Evolutionary conservation across 2,329 filamentous ascomycete species (phyloP), one percentile per base, ranked within the genome.

Genomic region (Fusarium liriodendri): DNA sequence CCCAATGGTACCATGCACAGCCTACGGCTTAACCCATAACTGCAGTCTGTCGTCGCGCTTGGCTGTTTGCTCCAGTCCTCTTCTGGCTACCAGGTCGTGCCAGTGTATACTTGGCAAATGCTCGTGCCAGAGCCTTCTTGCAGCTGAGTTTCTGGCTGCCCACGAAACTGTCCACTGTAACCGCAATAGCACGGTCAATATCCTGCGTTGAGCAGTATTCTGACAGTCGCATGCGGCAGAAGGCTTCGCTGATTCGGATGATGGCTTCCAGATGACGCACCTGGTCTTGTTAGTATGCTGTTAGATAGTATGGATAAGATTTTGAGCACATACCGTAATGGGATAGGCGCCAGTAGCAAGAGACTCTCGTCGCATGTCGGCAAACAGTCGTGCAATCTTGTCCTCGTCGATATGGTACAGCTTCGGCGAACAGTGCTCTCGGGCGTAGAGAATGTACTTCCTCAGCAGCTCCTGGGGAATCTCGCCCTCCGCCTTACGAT

Each of bases 331-430:
- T 89, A 98, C 97, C 29, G 97, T 99, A 73, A 99, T 99, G 6
- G 97, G 97, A 82, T 98, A 99, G 25, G 96, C 97, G 25, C 97
- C 97, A 27, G 97, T 99, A 1, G 95, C 95, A 71, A 98, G 86
- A 27, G 93, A 95, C 84, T 99, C 97, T 76, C 95, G 89, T 77
- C 97, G 89, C 96, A 99, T 98, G 80, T 99, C 97, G 32, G 95
- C 94, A 81, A 98, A 99, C 10, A 99, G 87, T 60, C 96, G 90
- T 2, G 97, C 94, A 35, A 99, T 91, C 86, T 99, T 99, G 85
- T 98, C 97, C 82, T 98, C 94, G 77, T 99, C 97, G 83, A 99
- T 97, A 81, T 98, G 94, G 82, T 98, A 98, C 10, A 99, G 89
- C 85, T 98, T 98, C 10, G 97, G 97, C 63, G 89, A 90, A 83